Percentiles rank a stretch among this genome's conserved stretches.
Evolutionary conservation across 2,329 filamentous ascomycete species (phyloP).

Genomic region (Ceratocystis eucalypticola): DNA sequence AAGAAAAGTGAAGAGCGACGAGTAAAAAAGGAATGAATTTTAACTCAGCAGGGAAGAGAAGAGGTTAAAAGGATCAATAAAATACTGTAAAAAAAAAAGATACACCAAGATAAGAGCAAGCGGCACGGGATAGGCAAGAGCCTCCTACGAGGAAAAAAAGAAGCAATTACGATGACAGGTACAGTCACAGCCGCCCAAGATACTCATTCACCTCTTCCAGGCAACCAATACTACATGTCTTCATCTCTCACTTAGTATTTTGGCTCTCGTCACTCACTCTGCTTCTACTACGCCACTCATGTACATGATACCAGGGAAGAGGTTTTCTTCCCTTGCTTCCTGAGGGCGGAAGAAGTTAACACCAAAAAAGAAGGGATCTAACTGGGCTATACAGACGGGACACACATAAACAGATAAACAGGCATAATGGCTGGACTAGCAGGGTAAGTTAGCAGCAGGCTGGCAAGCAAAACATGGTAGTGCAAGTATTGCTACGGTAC

Average conservation of each 20-base stretch:
- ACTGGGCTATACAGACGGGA: too few species aligned
- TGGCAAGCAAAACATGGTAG: background rate
- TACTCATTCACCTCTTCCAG: too few species aligned
- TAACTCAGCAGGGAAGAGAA: constrained; percentile 1
- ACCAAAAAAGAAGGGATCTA: too few species aligned
- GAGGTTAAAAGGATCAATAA: background rate
- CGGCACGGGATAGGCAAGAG: background rate
- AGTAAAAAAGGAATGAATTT: constrained; percentile 22
- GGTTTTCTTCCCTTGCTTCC: too few species aligned
- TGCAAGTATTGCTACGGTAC: background rate
- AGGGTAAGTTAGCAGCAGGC: background rate
- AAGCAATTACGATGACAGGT: background rate
- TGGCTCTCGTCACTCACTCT: too few species aligned
- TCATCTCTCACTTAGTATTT: too few species aligned
- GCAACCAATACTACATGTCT: too few species aligned
- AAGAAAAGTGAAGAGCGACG: constrained; percentile 11
- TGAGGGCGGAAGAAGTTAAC: too few species aligned
- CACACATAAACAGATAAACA: too few species aligned
- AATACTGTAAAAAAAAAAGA: constrained; percentile 20
- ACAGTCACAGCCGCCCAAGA: background rate
- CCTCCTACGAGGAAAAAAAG: background rate
- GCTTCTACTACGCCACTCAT: too few species aligned
- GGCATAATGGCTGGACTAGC: background rate
- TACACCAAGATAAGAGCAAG: constrained; percentile 3
- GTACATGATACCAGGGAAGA: too few species aligned